These are phyloP conservation scores for Pseudopyricularia cyperi DNA, from an alignment of 2,329 filamentous ascomycete genomes.

Conservation along the genomic window DNA sequence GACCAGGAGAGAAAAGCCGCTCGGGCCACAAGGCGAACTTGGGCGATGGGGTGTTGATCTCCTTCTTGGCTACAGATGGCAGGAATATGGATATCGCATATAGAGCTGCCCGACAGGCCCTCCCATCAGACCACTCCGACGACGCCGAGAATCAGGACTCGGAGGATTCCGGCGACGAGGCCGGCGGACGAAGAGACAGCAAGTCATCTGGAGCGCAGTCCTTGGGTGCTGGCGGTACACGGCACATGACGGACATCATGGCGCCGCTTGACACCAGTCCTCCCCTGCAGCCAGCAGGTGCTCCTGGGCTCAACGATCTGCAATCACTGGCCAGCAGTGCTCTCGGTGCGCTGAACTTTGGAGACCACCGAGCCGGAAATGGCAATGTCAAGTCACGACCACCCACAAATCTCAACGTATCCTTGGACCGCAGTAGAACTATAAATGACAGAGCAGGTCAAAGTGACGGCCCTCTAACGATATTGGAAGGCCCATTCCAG, in stretches of 20 bases:
- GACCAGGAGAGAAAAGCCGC: not conserved
- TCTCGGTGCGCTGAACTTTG: slow-evolving; percentile 11
- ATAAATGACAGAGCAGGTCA: not conserved
- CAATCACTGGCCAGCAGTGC: slow-evolving; percentile 18
- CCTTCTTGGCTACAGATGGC: slow-evolving; percentile 43
- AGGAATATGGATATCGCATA: slow-evolving; percentile 52
- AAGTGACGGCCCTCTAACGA: not conserved
- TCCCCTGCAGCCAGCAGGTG: not conserved
- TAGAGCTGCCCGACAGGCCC: slow-evolving; percentile 37
- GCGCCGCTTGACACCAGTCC: slow-evolving; percentile 2
- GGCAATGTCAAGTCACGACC: not conserved
- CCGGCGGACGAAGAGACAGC: not conserved
- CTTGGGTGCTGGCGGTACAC: slow-evolving; percentile 2
- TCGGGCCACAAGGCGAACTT: slow-evolving; percentile 34
- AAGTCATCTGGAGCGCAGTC: not conserved
- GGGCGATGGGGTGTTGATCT: slow-evolving; percentile 56
- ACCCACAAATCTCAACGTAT: not conserved
- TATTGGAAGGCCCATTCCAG: not conserved
- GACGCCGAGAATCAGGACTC: not conserved
- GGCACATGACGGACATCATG: slow-evolving; percentile 10
- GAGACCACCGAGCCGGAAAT: slow-evolving; percentile 1
- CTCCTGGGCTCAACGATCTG: slow-evolving; percentile 9
- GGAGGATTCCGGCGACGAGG: slow-evolving; percentile 2
- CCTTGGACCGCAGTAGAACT: not conserved
- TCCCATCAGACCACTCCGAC: slow-evolving; percentile 21